Evolutionary conservation across 352 stramenopile genomes (phyloP), one percentile per base, ranked within the genome.

Genomic region (Phytophthora ramorum): DNA sequence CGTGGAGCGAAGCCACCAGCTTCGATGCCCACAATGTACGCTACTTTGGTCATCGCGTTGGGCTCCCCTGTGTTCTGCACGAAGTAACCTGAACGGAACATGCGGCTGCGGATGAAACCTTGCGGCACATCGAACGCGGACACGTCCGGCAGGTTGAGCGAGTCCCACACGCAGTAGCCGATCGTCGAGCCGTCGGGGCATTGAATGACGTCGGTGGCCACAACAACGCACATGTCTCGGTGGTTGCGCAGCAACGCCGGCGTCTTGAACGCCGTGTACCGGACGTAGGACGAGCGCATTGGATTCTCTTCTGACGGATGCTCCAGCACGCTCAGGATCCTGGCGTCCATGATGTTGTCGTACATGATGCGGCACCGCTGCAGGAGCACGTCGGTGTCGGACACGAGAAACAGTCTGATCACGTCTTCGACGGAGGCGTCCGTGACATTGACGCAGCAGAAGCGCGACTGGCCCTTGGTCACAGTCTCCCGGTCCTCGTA

Each of bases 131-230:
- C 73, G 51, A 75, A 75, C 34, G 60, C 57, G 0, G 69, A 73
- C 34, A 76, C 48, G 10, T 78, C 62, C 4, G 71, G 66, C n/a
- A 78, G 47, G 38, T 73, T 69, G 26, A 83, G 71, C 38, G 75
- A 80, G 48, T 80, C 75, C 71, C 71, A 83, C 17, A 83, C 71
- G 38, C 75, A 83, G 48, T 83, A 83, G 26, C 71, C 75, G 38
- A 80, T 38, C 1, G 69, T 80, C 0, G 75, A 79, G 2, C 75
- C 71, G 13, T 80, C 65, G 8, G 75, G 61, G 8, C 58, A 70
- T 24, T 69, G 32, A 26, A 78, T 71, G 4, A 83, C 61, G 50
- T 83, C 69, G 13, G 75, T 83, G 7, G 71, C 56, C 8, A 83
- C 75, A 3, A 78, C 65, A 0, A 83, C 75, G 26, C 71, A 78